These are phyloP conservation scores for Phytophthora megakarya DNA, from an alignment of 352 stramenopile species.

Conservation along the genomic window DNA sequence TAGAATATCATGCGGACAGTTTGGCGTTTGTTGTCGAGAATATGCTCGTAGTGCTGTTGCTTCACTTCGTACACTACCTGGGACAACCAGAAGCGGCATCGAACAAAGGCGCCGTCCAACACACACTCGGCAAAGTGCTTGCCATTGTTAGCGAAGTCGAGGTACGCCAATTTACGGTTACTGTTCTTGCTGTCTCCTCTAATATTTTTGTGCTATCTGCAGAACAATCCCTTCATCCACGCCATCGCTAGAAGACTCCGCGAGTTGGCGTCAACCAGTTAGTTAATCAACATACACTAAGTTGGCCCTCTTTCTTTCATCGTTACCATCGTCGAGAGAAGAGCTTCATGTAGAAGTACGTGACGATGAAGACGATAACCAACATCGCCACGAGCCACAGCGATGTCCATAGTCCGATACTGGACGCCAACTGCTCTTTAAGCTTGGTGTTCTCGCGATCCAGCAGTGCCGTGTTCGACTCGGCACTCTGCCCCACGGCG, in stretches of 20 bases:
- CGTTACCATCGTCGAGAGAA: constrained; percentile 67
- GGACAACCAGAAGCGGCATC: constrained; percentile 36
- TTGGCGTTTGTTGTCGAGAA: constrained; percentile 81
- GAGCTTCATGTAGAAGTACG: constrained; percentile 83
- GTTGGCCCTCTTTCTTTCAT: too few species aligned
- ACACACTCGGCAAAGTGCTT: constrained; percentile 74
- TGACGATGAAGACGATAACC: constrained; percentile 67
- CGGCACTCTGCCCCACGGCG: constrained; percentile 68
- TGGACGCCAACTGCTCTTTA: constrained; percentile 67
- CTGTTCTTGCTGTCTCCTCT: not conserved
- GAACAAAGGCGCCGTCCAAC: constrained; percentile 38
- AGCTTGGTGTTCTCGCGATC: constrained; percentile 67
- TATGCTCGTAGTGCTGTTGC: constrained; percentile 69
- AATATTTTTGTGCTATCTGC: constrained; percentile 15
- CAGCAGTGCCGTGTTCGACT: constrained; percentile 65
- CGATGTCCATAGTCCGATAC: constrained; percentile 79
- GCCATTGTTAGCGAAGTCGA: constrained; percentile 65
- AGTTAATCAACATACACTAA: constrained; percentile 24
- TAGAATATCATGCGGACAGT: constrained; percentile 82
- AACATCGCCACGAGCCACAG: constrained; percentile 67
- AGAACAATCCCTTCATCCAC: constrained; percentile 76
- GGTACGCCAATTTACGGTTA: constrained; percentile 38
- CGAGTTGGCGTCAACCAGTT: constrained; percentile 50
- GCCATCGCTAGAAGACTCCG: constrained; percentile 69
- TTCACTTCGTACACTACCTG: constrained; percentile 76